Evolutionary conservation across 163 green algal genomes (phyloP).

Genomic region (Scenedesmus sp.): DNA sequence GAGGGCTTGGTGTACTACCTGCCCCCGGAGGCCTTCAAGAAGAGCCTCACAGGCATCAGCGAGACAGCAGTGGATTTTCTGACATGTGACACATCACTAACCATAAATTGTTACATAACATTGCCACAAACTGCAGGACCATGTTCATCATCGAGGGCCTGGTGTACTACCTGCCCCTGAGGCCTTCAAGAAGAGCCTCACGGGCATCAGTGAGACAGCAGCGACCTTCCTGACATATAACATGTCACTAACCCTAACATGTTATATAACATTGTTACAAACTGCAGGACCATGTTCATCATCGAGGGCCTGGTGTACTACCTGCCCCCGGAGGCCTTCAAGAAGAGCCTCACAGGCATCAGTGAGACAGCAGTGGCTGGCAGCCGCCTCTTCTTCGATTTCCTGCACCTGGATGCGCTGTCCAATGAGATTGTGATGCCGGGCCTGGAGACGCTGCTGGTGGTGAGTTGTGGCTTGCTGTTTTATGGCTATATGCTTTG

Average conservation of each 20-base stretch:
- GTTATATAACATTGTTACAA: neutral
- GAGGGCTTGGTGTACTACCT: constrained; percentile 86
- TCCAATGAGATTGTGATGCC: neutral
- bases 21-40: constrained; percentile 46
- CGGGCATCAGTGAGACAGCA: constrained; percentile 32
- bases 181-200: constrained; percentile 41
- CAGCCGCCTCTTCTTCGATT: constrained; percentile 47
- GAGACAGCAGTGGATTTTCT: constrained; percentile 15
- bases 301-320: constrained; percentile 85
- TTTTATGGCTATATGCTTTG: no score
- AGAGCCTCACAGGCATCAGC: constrained; percentile 23
- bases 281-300: constrained; percentile 68
- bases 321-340: constrained; percentile 58
- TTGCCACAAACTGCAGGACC: constrained; percentile 47
- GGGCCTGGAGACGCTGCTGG: constrained; percentile 44
- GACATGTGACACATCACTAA: neutral
- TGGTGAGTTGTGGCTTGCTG: neutral
- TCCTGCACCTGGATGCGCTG: constrained; percentile 28
- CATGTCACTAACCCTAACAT: neutral
- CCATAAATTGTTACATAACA: neutral
- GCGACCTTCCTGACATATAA: neutral
- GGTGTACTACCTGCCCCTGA: constrained; percentile 77
- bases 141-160: constrained; percentile 80
- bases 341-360: constrained; percentile 27
- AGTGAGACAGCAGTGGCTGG: constrained; percentile 23